These are phyloP conservation scores for Papilionanthe hybrid DNA, from an alignment of 116 monocot species.

Conservation along the genomic window DNA sequence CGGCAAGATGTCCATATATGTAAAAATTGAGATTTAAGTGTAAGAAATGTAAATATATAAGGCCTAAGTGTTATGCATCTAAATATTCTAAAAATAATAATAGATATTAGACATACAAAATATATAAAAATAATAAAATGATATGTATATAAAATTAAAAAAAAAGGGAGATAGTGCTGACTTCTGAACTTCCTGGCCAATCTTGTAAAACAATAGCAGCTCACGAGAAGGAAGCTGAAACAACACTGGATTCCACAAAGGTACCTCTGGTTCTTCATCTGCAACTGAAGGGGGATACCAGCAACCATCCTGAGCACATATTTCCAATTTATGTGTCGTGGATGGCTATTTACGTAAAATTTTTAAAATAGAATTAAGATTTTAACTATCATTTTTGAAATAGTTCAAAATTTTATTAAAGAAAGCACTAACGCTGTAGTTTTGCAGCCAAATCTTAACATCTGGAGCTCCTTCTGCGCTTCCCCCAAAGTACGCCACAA, in stretches of 20 bases:
- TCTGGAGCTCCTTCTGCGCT: conserved; percentile 59
- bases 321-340: not conserved
- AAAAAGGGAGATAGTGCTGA: conserved; percentile 13
- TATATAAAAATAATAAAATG: too few relatives aligned
- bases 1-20: too few relatives aligned
- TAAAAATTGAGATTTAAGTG: too few relatives aligned
- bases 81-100: too few relatives aligned
- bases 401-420: too few relatives aligned
- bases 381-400: too few relatives aligned
- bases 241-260: conserved; percentile 96
- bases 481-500: conserved; percentile 76
- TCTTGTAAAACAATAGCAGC: conserved; percentile 89
- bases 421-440: conserved; percentile 41
- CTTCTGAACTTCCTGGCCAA: conserved; percentile 89
- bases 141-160: not conserved
- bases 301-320: conserved; percentile 42
- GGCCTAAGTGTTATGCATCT: too few relatives aligned
- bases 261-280: conserved; percentile 60
- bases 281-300: conserved; percentile 68
- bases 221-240: conserved; percentile 80
- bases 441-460: conserved; percentile 84
- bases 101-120: too few relatives aligned
- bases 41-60: too few relatives aligned
- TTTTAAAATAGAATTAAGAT: too few relatives aligned
- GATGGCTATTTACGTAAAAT: too few relatives aligned